Evolutionary conservation across 208 protist species (phyloP), one percentile per base, ranked within the genome.

Genomic region (Trypanosoma lewisi): DNA sequence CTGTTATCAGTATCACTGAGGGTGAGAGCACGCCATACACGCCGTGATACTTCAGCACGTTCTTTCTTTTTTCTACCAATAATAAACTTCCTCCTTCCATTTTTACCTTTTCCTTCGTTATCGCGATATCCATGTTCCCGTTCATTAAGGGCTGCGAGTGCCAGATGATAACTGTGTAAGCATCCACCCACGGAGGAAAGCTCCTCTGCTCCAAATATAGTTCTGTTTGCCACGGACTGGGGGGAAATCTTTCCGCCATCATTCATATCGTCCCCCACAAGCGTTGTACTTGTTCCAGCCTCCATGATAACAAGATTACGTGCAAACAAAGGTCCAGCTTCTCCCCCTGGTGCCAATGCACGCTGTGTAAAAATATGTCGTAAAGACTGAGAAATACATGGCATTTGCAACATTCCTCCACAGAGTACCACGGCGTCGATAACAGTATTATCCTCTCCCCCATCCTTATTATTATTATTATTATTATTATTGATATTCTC

Each of bases 361-460:
- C 34, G 53, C 17, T 60, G 58, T 21, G 42, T 56, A 55, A 89
- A 70, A 27, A 73, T 33, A 19, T 75, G 52, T 19, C 74, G 65
- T 12, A 86, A 41, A 36, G 72, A 57, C 53, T 78, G 75, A n/a
- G 72, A 78, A 31, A 92, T 58, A 21, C 48, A 73, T 0, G 83
- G 60, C 63, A 93, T 85, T 42, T 91, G 77, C 53, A 75, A 77
- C 87, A 94, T 93, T 19, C 90, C 90, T 36, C 90, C 90, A 25
- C 73, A 73, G 6, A 93, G 69, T 6, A 93, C 30, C 3, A 94
- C 87, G 19, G 70, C 62, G 37, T 81, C 74, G 17, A 94, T 76
- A 2, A 68, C 58, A 27, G 49, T 48, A 37, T 63, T 53, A 23
- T 9, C 39, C 2, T 50, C n/a, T n/a, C n/a, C n/a, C n/a, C n/a